These are phyloP conservation scores for Clavispora santaluciae DNA, from an alignment of 805 yeast species.

Conservation along the genomic window DNA sequence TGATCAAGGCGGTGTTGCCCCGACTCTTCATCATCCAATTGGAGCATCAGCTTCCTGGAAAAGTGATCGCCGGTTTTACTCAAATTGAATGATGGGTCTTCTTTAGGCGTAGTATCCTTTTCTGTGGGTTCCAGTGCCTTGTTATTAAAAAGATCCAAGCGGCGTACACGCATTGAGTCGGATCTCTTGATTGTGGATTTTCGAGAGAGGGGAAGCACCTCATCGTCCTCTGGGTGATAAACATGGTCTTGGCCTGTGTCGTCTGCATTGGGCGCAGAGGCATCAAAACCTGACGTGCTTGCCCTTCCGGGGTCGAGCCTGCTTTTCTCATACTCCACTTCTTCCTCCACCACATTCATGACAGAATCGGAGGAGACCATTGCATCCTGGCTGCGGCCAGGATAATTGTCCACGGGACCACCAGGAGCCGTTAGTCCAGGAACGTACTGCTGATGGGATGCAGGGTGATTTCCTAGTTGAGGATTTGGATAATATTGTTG, in stretches of 20 bases:
- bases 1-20: neutral
- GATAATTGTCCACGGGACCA: neutral
- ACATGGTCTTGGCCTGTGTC: slow-evolving; percentile 25
- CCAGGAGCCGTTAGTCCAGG: neutral
- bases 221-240: slow-evolving; percentile 28
- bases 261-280: slow-evolving; percentile 1
- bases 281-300: neutral
- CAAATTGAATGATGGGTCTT: slow-evolving; percentile 19
- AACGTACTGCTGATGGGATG: neutral
- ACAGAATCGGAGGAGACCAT: slow-evolving; percentile 10
- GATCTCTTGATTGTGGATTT: slow-evolving; percentile 37
- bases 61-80: neutral
- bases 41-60: slow-evolving; percentile 1
- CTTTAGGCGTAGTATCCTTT: neutral
- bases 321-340: slow-evolving; percentile 9
- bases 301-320: slow-evolving; percentile 1
- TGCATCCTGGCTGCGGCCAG: neutral
- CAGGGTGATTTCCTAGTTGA: neutral
- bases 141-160: slow-evolving; percentile 32
- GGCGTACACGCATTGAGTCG: slow-evolving; percentile 38
- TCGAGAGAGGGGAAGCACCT: slow-evolving; percentile 26
- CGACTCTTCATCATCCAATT: slow-evolving; percentile 1
- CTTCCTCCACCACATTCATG: slow-evolving; percentile 16
- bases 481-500: neutral
- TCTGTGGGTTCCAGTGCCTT: neutral